Evolutionary conservation across 768 basidiomycete genomes (phyloP), one percentile per base, ranked within the genome.

Genomic region (Suillus variegatus): DNA sequence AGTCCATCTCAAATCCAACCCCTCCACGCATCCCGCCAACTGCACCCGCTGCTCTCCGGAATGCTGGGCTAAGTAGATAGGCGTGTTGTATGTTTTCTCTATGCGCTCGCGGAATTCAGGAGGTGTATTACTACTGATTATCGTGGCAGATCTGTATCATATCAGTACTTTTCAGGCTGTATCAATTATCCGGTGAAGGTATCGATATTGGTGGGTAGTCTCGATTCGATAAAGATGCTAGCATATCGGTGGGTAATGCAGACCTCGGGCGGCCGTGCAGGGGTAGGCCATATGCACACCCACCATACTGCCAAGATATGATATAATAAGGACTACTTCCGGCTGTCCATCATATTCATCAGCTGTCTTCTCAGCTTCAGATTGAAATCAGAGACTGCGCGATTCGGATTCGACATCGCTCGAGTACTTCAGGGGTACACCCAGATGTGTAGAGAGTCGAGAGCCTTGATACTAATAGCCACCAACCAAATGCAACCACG

Each of bases 1-100:
- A 60, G 51, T n/a, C 66, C 6, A 69, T 64, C 7, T 61, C 41
- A 20, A 20, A 32, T 63, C 46, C 72, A 44, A 49, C 67, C 0
- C 63, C 67, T 32, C 36, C 64, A 35, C 69, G 64, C n/a, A 14
- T 22, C 4, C 51, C 68, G 41, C 64, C 64, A 7, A 56, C 49
- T 7, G 38, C 57, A 20, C 71, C 66, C 0, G 28, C 60, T 25
- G 38, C 56, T 3, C 32, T 61, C 36, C 70, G 72, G 13, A 66
- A 62, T 70, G 1, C 38, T 22, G 62, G 22, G 35, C 4, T 41
- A 36, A 61, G 40, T 58, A 60, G 56, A 63, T 63, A 63, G 28
- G 41, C 18, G 38, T 3, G 12, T 28, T 40, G 18, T 43, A 25
- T n/a, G 6, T 43, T 18, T 12, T 12, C 6, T 6, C 16, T 20